A percentile compares a stretch with the other conserved stretches of the same genome.
These are phyloP conservation scores for Chenopodium formosanum DNA, from an alignment of 148 eudicot genomes.

Conservation along the genomic window DNA sequence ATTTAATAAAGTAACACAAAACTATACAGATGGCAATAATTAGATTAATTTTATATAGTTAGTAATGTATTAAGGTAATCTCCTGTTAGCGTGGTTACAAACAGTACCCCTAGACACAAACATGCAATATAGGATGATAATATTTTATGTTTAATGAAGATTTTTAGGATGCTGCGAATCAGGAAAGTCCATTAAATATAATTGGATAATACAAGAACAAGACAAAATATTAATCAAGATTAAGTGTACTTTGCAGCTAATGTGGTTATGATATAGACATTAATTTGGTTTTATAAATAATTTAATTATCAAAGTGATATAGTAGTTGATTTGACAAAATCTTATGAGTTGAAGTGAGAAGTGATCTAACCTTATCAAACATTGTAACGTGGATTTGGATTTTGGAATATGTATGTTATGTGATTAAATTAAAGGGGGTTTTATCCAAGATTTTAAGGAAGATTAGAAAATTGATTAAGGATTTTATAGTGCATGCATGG, in stretches of 20 bases:
- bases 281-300: background rate
- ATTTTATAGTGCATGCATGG: background rate
- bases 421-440: background rate
- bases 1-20: background rate
- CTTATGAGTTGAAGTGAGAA: background rate
- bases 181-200: conserved; percentile 3
- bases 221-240: background rate
- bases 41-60: background rate
- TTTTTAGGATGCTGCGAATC: conserved; percentile 2
- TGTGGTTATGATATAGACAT: background rate
- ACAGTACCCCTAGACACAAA: conserved; percentile 20
- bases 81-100: conserved; percentile 13
- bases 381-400: conserved; percentile 17
- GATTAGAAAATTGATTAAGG: background rate
- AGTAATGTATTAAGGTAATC: background rate
- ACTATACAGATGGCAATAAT: conserved; percentile 1
- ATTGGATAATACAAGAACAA: background rate
- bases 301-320: background rate
- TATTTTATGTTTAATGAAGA: background rate
- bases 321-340: conserved; percentile 12
- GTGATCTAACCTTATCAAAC: conserved; percentile 13
- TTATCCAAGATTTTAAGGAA: background rate
- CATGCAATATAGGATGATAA: conserved; percentile 10
- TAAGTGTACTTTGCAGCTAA: conserved; percentile 7
- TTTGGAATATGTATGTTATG: background rate